These are phyloP conservation scores for Histomonas meleagridis DNA, from an alignment of 208 protist genomes.

Conservation along the genomic window DNA sequence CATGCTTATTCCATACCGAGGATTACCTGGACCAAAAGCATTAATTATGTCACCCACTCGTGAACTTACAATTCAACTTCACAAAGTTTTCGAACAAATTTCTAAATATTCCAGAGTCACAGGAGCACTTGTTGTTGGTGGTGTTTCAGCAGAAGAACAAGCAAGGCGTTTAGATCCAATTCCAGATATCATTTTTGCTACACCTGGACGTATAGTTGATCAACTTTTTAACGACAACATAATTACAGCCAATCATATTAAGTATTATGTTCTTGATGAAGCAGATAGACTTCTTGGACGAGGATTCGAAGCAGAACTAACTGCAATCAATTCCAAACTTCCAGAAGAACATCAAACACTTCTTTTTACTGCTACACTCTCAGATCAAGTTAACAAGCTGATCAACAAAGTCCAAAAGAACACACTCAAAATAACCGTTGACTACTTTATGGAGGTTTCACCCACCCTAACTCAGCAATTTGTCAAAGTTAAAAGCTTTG, in stretches of 20 bases:
- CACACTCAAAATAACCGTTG: not conserved
- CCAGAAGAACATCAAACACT: conserved; percentile 84
- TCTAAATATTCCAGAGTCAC: not conserved
- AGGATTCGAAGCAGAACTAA: conserved; percentile 90
- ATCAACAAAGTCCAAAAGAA: not conserved
- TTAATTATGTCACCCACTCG: conserved; percentile 82
- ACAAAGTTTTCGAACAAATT: conserved; percentile 68
- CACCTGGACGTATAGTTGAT: conserved; percentile 77
- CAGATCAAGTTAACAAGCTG: conserved; percentile 59
- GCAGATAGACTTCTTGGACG: conserved; percentile 56
- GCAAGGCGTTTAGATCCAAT: conserved; percentile 53
- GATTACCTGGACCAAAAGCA: conserved; percentile 64
- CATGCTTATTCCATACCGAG: not conserved
- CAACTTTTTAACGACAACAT: conserved; percentile 74
- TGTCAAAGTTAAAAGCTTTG: not conserved
- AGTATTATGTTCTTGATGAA: conserved; percentile 49
- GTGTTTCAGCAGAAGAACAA: conserved; percentile 55
- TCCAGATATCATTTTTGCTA: conserved; percentile 66
- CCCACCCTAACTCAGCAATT: not conserved
- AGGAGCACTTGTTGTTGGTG: conserved; percentile 46
- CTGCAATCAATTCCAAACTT: conserved; percentile 88
- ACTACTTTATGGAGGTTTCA: not conserved
- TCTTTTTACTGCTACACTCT: conserved; percentile 96
- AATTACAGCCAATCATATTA: not conserved
- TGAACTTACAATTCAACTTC: conserved; percentile 83